These are phyloP conservation scores for Leptosphaerulina australis DNA, from an alignment of 2,329 filamentous ascomycete species.

Conservation along the genomic window DNA sequence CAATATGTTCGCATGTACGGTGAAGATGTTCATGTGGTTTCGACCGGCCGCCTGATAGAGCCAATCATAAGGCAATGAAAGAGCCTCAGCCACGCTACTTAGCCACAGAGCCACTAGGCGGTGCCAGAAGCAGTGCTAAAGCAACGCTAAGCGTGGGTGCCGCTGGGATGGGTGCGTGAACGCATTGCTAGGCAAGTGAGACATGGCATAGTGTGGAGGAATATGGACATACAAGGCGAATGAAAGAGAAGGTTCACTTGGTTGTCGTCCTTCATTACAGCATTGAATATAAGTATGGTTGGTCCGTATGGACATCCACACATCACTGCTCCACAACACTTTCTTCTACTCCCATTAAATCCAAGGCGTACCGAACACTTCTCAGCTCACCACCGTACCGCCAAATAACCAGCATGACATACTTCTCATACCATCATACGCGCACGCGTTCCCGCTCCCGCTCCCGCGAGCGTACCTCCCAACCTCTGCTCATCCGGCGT, in stretches of 20 bases:
- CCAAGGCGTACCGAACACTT: not conserved
- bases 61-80: conserved; percentile 6
- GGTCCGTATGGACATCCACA: not conserved
- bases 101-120: conserved; percentile 13
- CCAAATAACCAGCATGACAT: conserved; percentile 32
- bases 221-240: conserved; percentile 13
- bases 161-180: conserved; percentile 1
- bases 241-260: not conserved
- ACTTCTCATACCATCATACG: conserved; percentile 29
- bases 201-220: conserved; percentile 12
- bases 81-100: conserved; percentile 13
- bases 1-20: conserved; percentile 18
- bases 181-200: conserved; percentile 19
- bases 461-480: conserved; percentile 25
- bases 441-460: conserved; percentile 30
- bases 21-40: conserved; percentile 10
- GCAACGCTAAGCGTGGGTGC: no score
- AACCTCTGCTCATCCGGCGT: conserved; percentile 29
- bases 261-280: not conserved
- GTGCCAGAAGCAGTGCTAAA: conserved; percentile 12
- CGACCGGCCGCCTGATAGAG: not conserved
- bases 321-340: not conserved
- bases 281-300: not conserved
- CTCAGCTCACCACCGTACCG: not conserved
- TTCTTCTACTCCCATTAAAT: not conserved